Conservation (phyloP, 371 early-diverging fungal species). For the Zancudomyces culisetae region DNA sequence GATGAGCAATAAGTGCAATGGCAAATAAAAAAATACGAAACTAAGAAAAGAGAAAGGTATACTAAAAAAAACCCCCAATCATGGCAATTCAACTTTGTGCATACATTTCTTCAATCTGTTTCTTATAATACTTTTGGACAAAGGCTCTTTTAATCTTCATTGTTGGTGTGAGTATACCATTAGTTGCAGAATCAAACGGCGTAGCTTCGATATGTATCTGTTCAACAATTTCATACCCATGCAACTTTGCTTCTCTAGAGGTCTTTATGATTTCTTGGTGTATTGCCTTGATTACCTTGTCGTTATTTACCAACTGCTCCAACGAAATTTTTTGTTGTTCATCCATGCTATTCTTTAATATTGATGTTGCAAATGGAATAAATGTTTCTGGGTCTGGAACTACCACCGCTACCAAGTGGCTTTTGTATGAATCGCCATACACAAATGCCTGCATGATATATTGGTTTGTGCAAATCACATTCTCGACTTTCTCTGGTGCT, state of each 20-base stretch:
- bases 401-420: constrained; percentile 56
- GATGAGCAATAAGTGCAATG: too few species aligned
- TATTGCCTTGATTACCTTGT: not conserved
- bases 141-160: constrained; percentile 61
- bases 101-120: constrained; percentile 44
- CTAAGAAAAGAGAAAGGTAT: not conserved
- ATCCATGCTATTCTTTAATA: constrained; percentile 6
- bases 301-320: constrained; percentile 24
- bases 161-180: constrained; percentile 58
- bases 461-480: constrained; percentile 44
- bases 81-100: too few species aligned
- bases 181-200: constrained; percentile 64
- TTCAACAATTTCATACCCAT: constrained; percentile 53
- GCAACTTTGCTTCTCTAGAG: not conserved
- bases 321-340: constrained; percentile 8
- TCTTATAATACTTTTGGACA: constrained; percentile 40
- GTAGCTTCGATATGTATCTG: constrained; percentile 43
- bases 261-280: not conserved
- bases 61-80: not conserved
- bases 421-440: constrained; percentile 70
- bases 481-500: constrained; percentile 94
- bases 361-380: constrained; percentile 20
- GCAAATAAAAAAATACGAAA: too few species aligned
- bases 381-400: constrained; percentile 47
- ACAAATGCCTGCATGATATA: constrained; percentile 61